A percentile compares a stretch with the other conserved stretches of the same genome.
phyloP scores from a whole-genome alignment of 75 land plant genomes.

The Picea sitchensis region DNA sequence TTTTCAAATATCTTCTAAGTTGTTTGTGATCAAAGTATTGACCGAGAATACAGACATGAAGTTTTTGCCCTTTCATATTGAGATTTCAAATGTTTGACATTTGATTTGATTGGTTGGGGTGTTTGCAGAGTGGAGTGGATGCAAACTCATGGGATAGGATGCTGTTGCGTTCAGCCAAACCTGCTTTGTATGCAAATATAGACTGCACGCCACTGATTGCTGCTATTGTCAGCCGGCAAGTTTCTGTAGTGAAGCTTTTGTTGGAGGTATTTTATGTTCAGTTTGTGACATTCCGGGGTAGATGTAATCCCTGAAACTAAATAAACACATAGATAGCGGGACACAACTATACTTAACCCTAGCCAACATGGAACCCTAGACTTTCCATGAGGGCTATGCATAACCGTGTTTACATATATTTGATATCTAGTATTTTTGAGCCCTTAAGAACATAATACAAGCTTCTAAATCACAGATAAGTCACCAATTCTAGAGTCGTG shows the following conservation, averaged over 20 bases:
- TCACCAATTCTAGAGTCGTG: no score
- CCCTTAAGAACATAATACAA: no score
- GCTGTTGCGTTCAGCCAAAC: slow-evolving; percentile 73
- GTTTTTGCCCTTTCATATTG: not conserved
- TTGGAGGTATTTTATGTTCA: slow-evolving; percentile 40
- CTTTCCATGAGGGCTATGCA: no score
- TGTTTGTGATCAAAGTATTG: not conserved
- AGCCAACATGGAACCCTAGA: no score
- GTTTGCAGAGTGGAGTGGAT: slow-evolving; percentile 66
- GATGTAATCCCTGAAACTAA: no score
- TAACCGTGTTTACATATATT: no score
- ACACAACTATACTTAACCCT: no score
- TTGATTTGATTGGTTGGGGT: not conserved
- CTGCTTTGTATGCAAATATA: slow-evolving; percentile 57
- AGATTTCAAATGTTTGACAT: not conserved
- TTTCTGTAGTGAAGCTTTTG: slow-evolving; percentile 50
- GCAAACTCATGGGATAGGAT: slow-evolving; percentile 62
- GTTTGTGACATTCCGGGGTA: no score
- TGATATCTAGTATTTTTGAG: no score
- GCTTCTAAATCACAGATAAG: no score
- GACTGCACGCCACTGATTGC: slow-evolving; percentile 77
- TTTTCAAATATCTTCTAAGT: not conserved
- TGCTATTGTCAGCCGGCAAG: slow-evolving; percentile 71
- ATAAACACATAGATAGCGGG: no score
- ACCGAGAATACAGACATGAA: not conserved